Evolutionary conservation across 768 basidiomycete genomes (phyloP), one percentile per base, ranked within the genome.

Genomic region (Guyanaporus albipodus): DNA sequence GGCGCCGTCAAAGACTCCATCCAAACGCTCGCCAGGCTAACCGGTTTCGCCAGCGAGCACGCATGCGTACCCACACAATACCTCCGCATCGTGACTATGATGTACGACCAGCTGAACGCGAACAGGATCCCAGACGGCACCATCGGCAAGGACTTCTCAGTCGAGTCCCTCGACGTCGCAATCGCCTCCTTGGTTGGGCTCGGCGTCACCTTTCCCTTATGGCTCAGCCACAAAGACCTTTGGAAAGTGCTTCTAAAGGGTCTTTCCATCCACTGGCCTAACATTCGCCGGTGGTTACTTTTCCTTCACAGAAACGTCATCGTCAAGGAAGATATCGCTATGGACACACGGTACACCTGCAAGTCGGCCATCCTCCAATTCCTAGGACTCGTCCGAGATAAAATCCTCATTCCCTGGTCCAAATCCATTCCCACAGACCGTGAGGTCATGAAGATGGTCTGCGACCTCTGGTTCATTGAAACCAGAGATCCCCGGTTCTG

Each of bases 391-490:
- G 28, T 60, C 22, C 58, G 57, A 2, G 56, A 66, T 42, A 43
- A 59, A 26, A 35, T 54, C 22, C 53, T 64, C 28, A n/a, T 56
- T n/a, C 15, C 48, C 37, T 66, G 63, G 64, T 61, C 59, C n/a
- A 58, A 45, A 37, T 31, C 29, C n/a, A 49, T 63, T 21, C 35
- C 58, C 9, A 17, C 46, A 0, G 64, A 66, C 37, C 57, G 51
- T n/a, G 57, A 54, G 39, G 22, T 66, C 37, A 61, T 66, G 59
- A 47, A 42, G 28, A 39, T 64, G 53, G 61, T 64, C 44, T 61
- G 57, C 42, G 44, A 57, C 23, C 57, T 64, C 14, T 64, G 61
- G 62, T 56, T 54, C 40, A 54, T 64, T 22, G 64, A 64, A 45
- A 48, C 57, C 4, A 23, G 49, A 8, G 55, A 64, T n/a, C 42